phyloP scores from a whole-genome alignment of 163 green algal genomes.

The Scenedesmus sp. region DNA sequence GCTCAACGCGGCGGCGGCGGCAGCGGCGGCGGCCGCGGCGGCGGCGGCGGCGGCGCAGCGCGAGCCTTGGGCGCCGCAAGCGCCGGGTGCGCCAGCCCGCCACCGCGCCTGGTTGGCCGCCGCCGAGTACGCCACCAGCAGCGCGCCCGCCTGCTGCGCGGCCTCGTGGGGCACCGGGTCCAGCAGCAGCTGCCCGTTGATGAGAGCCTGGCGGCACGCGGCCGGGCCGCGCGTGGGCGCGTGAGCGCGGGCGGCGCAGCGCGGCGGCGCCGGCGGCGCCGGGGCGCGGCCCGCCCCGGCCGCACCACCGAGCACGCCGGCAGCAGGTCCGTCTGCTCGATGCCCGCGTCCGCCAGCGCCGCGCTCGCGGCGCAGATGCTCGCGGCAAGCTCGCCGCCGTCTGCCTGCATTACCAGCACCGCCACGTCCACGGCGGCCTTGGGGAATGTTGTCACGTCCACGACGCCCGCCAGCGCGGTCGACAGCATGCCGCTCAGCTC shows the following conservation, averaged over 20 bases:
- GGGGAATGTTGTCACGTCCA: conserved; percentile 75
- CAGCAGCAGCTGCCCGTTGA: conserved; percentile 64
- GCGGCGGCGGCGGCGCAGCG: background rate
- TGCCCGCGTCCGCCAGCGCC: conserved; percentile 82
- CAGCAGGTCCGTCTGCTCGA: conserved; percentile 82
- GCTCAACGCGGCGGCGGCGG: background rate
- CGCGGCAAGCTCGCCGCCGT: conserved; percentile 72
- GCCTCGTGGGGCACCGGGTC: conserved; percentile 73
- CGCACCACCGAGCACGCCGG: conserved; percentile 77
- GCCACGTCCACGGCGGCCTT: conserved; percentile 76
- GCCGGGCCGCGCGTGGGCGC: background rate
- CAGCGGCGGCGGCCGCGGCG: background rate
- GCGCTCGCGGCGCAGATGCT: conserved; percentile 70
- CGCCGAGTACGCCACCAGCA: conserved; percentile 70
- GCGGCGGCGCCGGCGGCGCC: too few relatives aligned
- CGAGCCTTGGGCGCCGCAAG: background rate
- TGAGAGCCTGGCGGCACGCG: conserved; percentile 48
- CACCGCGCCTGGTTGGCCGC: conserved; percentile 55
- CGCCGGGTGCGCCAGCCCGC: background rate
- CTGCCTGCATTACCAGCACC: conserved; percentile 62
- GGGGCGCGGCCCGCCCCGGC: background rate
- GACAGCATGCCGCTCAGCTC: conserved; percentile 52
- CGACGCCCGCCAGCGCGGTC: conserved; percentile 60
- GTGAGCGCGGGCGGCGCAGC: background rate
- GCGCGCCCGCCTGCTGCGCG: conserved; percentile 57